A percentile compares a stretch with the other conserved stretches of the same genome.
Evolutionary conservation across 1,284 basidiomycete genomes (phyloP).

Genomic region (Rhizopogon hawkerae): DNA sequence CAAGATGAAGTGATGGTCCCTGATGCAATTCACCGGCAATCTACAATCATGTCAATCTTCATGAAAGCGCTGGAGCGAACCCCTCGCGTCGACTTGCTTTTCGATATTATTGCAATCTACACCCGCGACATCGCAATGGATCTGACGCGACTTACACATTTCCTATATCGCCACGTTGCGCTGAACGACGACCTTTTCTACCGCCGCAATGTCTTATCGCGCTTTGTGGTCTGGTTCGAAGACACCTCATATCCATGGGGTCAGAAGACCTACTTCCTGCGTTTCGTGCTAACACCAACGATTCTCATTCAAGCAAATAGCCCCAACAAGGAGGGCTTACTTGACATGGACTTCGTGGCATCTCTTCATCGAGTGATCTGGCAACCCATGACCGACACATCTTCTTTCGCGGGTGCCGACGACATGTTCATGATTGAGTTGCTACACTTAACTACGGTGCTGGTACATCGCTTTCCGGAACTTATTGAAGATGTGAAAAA

Average conservation of each 20-base stretch:
- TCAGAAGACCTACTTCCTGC: slow-evolving; percentile 83
- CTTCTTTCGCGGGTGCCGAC: slow-evolving; percentile 54
- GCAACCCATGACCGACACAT: slow-evolving; percentile 63
- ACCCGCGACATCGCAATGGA: slow-evolving; percentile 80
- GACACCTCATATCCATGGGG: slow-evolving; percentile 59
- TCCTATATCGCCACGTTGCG: slow-evolving; percentile 85
- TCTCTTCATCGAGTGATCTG: slow-evolving; percentile 73
- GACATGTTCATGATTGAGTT: slow-evolving; percentile 88
- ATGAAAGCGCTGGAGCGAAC: slow-evolving; percentile 59
- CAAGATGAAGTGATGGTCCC: slow-evolving; percentile 39
- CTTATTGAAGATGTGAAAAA: slow-evolving; percentile 79
- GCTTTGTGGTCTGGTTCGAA: slow-evolving; percentile 82
- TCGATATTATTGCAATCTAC: slow-evolving; percentile 82
- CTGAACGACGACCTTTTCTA: slow-evolving; percentile 55
- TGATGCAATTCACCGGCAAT: slow-evolving; percentile 56
- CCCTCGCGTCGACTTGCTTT: slow-evolving; percentile 79
- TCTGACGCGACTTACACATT: slow-evolving; percentile 73
- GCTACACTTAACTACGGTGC: slow-evolving; percentile 82
- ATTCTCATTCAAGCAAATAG: slow-evolving; percentile 71
- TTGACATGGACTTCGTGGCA: slow-evolving; percentile 65
- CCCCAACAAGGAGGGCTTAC: slow-evolving; percentile 44
- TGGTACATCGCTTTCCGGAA: slow-evolving; percentile 79
- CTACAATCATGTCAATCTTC: slow-evolving; percentile 70
- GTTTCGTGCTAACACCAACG: slow-evolving; percentile 84
- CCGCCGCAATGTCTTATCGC: slow-evolving; percentile 75